These are phyloP conservation scores for Gracilariopsis chorda DNA, from an alignment of 23 red algal genomes.

Conservation along the genomic window DNA sequence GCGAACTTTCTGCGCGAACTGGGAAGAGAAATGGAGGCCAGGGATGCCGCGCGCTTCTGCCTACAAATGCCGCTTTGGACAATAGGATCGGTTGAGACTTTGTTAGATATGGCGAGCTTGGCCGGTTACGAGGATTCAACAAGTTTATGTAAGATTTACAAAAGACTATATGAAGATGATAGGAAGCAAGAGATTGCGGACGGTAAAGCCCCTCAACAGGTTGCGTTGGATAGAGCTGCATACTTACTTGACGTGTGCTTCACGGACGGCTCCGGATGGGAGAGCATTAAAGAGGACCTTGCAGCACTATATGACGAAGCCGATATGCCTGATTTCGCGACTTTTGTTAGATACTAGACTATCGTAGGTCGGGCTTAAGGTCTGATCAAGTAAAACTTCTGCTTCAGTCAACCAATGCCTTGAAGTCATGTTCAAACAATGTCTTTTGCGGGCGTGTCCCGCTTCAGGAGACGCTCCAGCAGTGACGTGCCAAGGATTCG, in stretches of 20 bases:
- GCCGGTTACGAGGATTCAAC: slow-evolving; percentile 72
- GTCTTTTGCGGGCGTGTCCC: too few species aligned
- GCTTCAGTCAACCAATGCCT: too few species aligned
- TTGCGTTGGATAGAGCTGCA: slow-evolving; percentile 88
- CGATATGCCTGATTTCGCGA: slow-evolving; percentile 69
- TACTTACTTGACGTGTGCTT: slow-evolving; percentile 76
- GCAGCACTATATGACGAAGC: slow-evolving; percentile 77
- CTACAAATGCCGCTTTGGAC: slow-evolving; percentile 91
- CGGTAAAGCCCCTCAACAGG: slow-evolving; percentile 84
- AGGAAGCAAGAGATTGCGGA: slow-evolving; percentile 80
- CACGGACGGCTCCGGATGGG: slow-evolving; percentile 37
- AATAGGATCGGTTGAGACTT: slow-evolving; percentile 2
- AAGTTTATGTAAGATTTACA: slow-evolving; percentile 73
- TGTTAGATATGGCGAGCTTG: slow-evolving; percentile 43
- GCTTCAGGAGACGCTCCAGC: too few species aligned
- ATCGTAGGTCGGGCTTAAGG: too few species aligned
- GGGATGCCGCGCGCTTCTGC: slow-evolving; percentile 79
- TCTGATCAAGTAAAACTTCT: too few species aligned
- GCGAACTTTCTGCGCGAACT: slow-evolving; percentile 61
- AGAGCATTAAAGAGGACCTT: slow-evolving; percentile 53
- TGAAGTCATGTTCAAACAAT: too few species aligned
- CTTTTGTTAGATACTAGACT: slow-evolving; percentile 66
- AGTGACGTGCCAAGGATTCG: too few species aligned
- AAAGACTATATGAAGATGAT: slow-evolving; percentile 76
- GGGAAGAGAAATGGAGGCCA: slow-evolving; percentile 68